These are phyloP conservation scores for Barnettozyma wickerhamii DNA, from an alignment of 805 yeast genomes.

Conservation along the genomic window DNA sequence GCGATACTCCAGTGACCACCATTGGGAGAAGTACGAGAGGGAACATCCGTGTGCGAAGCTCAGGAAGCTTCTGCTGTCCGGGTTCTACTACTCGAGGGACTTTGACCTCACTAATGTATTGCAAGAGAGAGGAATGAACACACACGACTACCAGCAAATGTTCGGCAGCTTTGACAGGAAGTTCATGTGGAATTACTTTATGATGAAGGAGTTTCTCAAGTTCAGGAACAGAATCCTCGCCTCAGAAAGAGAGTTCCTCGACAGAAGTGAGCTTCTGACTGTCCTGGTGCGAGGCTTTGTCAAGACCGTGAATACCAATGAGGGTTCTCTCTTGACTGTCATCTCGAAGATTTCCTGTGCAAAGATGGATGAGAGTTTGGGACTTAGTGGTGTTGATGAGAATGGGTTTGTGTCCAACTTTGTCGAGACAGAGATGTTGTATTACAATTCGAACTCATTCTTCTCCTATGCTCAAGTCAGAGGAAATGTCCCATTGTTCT, in stretches of 20 bases:
- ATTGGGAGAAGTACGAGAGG: conserved; percentile 29
- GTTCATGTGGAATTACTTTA: conserved; percentile 87
- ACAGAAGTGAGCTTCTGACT: conserved; percentile 67
- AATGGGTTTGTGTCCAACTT: conserved; percentile 90
- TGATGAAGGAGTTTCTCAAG: conserved; percentile 72
- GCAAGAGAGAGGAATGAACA: conserved; percentile 61
- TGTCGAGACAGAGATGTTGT: conserved; percentile 83
- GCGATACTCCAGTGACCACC: conserved; percentile 19
- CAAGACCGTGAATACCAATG: conserved; percentile 46
- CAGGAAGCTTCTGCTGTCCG: conserved; percentile 70
- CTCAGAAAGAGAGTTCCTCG: conserved; percentile 54
- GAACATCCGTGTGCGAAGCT: conserved; percentile 82
- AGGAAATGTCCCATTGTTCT: conserved; percentile 91
- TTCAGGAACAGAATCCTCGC: conserved; percentile 66
- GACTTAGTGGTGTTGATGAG: conserved; percentile 85
- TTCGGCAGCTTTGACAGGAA: conserved; percentile 58
- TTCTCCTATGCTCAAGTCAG: conserved; percentile 80
- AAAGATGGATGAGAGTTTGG: conserved; percentile 75
- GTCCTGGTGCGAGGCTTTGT: conserved; percentile 92
- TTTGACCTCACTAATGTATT: conserved; percentile 82
- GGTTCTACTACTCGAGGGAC: conserved; percentile 86
- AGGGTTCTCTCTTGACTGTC: conserved; percentile 52
- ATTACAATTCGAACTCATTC: conserved; percentile 43
- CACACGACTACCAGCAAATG: conserved; percentile 30
- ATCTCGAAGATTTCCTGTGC: conserved; percentile 89